Conservation (phyloP, 352 stramenopile genomes). For the Phytophthora meadii region DNA sequence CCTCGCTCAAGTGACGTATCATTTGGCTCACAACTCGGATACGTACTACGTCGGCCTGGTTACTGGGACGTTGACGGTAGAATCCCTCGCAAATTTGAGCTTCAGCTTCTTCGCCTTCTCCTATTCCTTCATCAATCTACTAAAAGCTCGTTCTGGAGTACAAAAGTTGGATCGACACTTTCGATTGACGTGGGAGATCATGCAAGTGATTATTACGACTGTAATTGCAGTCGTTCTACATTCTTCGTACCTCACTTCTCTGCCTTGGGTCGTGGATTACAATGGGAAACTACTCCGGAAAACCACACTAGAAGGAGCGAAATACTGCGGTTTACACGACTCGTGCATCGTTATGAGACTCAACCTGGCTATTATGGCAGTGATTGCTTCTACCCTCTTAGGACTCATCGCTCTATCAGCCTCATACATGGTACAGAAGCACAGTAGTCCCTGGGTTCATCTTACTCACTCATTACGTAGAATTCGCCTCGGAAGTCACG, state of each 20-base stretch:
- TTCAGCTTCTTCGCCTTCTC: conserved; percentile 42
- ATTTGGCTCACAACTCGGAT: conserved; percentile 31
- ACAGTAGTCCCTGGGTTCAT: conserved; percentile 21
- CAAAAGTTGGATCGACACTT: conserved; percentile 40
- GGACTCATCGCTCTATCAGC: conserved; percentile 19
- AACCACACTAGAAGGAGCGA: conserved; percentile 30
- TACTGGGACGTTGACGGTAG: conserved; percentile 32
- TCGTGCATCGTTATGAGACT: conserved; percentile 36
- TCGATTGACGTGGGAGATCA: conserved; percentile 35
- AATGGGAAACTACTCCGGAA: conserved; percentile 42
- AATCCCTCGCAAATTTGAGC: conserved; percentile 27
- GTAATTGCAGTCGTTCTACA: conserved; percentile 13
- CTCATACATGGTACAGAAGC: conserved; percentile 25
- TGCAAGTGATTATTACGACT: conserved; percentile 28
- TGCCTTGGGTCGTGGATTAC: conserved; percentile 28
- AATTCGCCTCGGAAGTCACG: conserved; percentile 12
- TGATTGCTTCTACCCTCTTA: conserved; percentile 12
- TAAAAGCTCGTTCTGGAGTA: conserved; percentile 28
- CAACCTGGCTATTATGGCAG: conserved; percentile 28
- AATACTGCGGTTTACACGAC: conserved; percentile 33
- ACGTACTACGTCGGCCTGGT: conserved; percentile 33
- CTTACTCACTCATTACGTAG: conserved; percentile 8
- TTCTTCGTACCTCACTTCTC: conserved; percentile 15
- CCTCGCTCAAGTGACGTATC: conserved; percentile 33
- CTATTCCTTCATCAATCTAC: conserved; percentile 38